Base-by-base conservation (phyloP, 352 stramenopile genomes). In the Bremia lactucae region DNA sequence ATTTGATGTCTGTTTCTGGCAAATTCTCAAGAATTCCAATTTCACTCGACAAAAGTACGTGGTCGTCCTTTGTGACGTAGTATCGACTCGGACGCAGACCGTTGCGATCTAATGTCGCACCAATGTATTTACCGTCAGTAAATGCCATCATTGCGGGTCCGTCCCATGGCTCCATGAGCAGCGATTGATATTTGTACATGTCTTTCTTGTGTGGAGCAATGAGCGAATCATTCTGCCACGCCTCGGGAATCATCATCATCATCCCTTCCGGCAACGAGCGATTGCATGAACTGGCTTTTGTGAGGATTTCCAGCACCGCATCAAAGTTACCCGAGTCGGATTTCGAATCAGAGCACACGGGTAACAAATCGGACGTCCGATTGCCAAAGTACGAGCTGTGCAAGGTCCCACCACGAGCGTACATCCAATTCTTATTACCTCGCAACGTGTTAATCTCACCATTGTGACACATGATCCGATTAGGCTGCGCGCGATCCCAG, bases 231-330 rank as follows among this genome's bases (percentile, higher is more conserved):
- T 97, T 95, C 71, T 98, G 91, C 88, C 90, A 97, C 1, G 94
- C 94, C 54, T 98, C 94, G 3, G 94, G 94, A 46, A 98, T 97
- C 92, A 98, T 97, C 87, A 98, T 98, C 91, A 97, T 97, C 62
- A 97, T 94, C 18, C 72, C 78, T 60, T 98, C 92, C 2, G 91
- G 90, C n/a, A 98, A 65, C 45, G 80, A 85, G 7, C 90, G 73
- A 44, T 95, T 83, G 31, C 81, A 96, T 8, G 67, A 79, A 31
- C 72, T 82, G 14, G 78, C 88, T 55, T 97, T 97, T 11, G 88
- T 92, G 22, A 97, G 68, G 31, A 97, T 78, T 56, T 98, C 93
- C 10, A 98, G 59, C 18, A 97, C 90, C 13, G 73, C 78, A 52
- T 98, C 93, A 59, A 98, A 97, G 67, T 98, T 97, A 15, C 92